A percentile compares a stretch with the other conserved stretches of the same genome.
Conservation (phyloP, 2,329 filamentous ascomycete species). For the Venturia carpophila region DNA sequence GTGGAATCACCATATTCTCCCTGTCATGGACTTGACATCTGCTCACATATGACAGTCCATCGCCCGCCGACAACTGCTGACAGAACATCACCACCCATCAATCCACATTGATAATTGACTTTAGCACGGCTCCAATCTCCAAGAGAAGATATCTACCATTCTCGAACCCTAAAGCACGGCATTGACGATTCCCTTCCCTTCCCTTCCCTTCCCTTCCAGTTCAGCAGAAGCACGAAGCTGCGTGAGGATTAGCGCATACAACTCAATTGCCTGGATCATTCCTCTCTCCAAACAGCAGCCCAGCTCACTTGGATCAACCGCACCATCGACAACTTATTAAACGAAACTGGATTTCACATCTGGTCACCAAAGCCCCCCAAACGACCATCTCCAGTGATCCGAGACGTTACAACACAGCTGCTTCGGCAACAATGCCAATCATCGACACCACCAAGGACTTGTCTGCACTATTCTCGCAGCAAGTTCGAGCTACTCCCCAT, state of each 20-base stretch:
- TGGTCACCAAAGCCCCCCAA: background rate
- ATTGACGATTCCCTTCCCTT: background rate
- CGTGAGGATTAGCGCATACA: too few species aligned
- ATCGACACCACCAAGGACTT: slow-evolving; percentile 67
- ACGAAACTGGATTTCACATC: background rate
- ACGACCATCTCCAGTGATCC: background rate
- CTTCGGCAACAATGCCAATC: slow-evolving; percentile 45
- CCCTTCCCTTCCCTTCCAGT: too few species aligned
- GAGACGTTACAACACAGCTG: background rate
- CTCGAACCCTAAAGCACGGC: background rate
- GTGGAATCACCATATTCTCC: background rate
- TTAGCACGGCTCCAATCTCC: background rate
- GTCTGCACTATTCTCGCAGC: slow-evolving; percentile 60
- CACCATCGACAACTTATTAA: background rate
- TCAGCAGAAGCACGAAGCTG: background rate
- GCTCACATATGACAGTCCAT: background rate
- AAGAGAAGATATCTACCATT: background rate
- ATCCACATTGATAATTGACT: background rate
- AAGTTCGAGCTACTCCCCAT: slow-evolving; percentile 61
- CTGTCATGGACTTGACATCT: background rate
- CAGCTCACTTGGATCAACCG: too few species aligned
- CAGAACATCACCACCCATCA: background rate
- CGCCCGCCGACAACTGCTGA: background rate
- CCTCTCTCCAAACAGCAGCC: too few species aligned
- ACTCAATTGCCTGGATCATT: too few species aligned